Conservation (phyloP, 1,284 basidiomycete species). For the Microbotryum silenes-acaulis region DNA sequence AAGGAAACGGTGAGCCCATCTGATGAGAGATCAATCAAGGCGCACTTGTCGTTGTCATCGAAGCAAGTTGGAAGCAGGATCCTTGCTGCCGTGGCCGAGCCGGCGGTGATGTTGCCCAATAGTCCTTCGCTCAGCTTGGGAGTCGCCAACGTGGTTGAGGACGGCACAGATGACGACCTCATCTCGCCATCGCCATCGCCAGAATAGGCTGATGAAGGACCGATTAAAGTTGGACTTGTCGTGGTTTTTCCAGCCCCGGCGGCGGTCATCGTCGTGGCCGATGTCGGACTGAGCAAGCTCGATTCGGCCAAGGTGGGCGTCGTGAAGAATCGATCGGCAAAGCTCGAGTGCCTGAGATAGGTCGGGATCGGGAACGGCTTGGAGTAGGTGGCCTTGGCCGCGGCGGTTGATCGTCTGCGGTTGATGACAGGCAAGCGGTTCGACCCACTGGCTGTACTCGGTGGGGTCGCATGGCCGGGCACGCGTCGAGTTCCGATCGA, state of each 20-base stretch:
- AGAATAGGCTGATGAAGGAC: neutral
- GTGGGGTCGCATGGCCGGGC: slow-evolving; percentile 2
- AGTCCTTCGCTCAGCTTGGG: neutral
- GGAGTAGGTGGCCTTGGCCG: slow-evolving; percentile 2
- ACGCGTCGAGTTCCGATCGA: neutral
- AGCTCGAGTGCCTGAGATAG: slow-evolving; percentile 18
- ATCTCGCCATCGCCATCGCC: neutral
- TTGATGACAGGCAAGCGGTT: slow-evolving; percentile 14
- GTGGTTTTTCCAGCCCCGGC: neutral
- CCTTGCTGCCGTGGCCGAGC: neutral
- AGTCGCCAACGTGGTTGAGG: neutral
- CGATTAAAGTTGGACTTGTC: neutral
- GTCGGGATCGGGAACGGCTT: slow-evolving; percentile 21
- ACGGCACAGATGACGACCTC: neutral
- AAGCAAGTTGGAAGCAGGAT: slow-evolving; percentile 63
- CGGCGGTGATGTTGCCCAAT: neutral
- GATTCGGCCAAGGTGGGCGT: slow-evolving; percentile 1
- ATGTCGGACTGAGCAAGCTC: neutral
- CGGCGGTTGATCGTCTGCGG: neutral
- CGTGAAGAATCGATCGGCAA: slow-evolving; percentile 17
- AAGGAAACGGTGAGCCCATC: slow-evolving; percentile 66
- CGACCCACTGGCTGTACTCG: slow-evolving; percentile 3
- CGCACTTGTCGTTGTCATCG: slow-evolving; percentile 59
- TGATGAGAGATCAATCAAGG: slow-evolving; percentile 53
- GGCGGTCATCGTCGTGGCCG: neutral